Conservation (phyloP, 495 filamentous ascomycete species). For the Hypoxylon crocopeplum region DNA sequence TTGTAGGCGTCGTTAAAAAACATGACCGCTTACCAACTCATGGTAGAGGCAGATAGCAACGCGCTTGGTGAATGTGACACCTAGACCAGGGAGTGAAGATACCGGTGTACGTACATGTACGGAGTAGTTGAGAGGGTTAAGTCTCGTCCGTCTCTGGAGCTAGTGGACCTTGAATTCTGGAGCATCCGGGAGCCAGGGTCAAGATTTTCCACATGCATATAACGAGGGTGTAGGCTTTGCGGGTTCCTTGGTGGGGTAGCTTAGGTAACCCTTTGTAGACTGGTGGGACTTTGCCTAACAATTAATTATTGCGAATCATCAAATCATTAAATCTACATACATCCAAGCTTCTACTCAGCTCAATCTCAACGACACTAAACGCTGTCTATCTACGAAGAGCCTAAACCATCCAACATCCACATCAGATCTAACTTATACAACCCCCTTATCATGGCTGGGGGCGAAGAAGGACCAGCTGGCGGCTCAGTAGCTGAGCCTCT, state of each 20-base stretch:
- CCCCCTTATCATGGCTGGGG: constrained; percentile 67
- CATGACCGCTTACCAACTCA: no score
- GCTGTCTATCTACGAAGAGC: not conserved
- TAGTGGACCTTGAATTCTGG: no score
- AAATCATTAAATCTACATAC: not conserved
- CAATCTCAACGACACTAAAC: not conserved
- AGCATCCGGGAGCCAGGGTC: no score
- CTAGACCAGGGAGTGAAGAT: no score
- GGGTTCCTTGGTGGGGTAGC: not conserved
- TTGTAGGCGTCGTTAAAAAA: constrained; percentile 4
- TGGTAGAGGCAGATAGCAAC: no score
- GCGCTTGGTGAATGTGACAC: no score
- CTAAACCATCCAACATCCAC: not conserved
- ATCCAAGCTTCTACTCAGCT: not conserved
- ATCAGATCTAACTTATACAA: not conserved
- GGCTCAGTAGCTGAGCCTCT: constrained; percentile 81
- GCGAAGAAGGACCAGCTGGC: constrained; percentile 63
- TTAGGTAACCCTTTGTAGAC: not conserved
- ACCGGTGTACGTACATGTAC: no score
- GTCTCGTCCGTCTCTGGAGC: no score
- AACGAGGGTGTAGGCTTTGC: no score
- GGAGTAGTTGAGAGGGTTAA: no score
- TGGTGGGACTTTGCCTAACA: not conserved
- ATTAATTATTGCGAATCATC: not conserved
- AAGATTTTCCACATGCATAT: no score